Conservation (phyloP, 2,329 filamentous ascomycete genomes). For the Magnaporthiopsis rhizophila region DNA sequence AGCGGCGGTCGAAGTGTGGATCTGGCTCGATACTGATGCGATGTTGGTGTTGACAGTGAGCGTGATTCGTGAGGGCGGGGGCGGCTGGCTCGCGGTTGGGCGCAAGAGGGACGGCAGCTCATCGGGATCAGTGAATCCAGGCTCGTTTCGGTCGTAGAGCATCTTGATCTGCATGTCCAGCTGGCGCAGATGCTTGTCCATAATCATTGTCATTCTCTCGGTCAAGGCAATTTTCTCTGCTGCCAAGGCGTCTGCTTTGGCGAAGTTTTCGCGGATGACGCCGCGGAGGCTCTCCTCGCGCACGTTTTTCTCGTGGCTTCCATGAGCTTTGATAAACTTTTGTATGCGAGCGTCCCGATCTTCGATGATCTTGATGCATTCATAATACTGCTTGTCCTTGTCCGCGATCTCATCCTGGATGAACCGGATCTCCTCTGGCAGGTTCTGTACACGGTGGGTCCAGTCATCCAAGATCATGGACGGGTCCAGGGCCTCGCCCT, state of each 20-base stretch:
- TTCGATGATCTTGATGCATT: conserved; percentile 60
- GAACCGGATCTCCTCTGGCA: conserved; percentile 76
- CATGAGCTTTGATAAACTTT: conserved; percentile 71
- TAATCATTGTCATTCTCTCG: conserved; percentile 51
- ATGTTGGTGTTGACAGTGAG: conserved; percentile 28
- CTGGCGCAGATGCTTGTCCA: conserved; percentile 55
- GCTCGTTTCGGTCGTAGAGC: conserved; percentile 53
- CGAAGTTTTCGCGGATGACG: conserved; percentile 59
- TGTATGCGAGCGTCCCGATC: conserved; percentile 69
- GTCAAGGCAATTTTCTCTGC: conserved; percentile 67
- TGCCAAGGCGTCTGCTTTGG: conserved; percentile 60
- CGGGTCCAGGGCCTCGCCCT: conserved; percentile 52
- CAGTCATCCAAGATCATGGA: conserved; percentile 72
- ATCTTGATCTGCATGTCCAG: conserved; percentile 57
- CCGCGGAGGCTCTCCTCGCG: conserved; percentile 64
- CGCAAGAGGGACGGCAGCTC: conserved; percentile 56
- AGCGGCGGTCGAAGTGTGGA: conserved; percentile 20
- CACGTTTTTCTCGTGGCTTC: conserved; percentile 64
- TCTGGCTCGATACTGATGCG: conserved; percentile 11
- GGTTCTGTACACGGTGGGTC: conserved; percentile 65
- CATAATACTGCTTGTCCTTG: conserved; percentile 66
- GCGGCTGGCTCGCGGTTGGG: conserved; percentile 41
- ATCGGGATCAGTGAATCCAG: conserved; percentile 53
- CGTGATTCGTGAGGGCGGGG: conserved; percentile 25
- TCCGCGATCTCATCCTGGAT: conserved; percentile 76